Evolutionary conservation across 2,329 filamentous ascomycete genomes (phyloP).

Genomic region (Coniochaeta prunicola): DNA sequence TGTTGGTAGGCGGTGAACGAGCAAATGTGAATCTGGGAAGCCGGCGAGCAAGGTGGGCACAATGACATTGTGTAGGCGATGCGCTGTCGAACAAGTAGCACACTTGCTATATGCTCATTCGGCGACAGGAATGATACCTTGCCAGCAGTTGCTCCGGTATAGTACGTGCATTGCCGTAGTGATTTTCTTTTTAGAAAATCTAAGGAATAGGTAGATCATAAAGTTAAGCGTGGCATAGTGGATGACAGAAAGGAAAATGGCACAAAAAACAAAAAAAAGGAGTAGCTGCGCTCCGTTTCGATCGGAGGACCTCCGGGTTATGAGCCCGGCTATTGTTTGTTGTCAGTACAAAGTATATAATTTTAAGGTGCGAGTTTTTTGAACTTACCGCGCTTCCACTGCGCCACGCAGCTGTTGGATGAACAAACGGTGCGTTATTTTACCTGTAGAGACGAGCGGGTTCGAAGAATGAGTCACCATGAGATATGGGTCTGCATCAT

Average conservation of each 20-base stretch:
- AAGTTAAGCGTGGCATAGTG: no score
- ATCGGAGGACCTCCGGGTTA: constrained; percentile 1
- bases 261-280: neutral
- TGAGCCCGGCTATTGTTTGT: neutral
- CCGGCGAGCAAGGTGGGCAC: no score
- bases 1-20: no score
- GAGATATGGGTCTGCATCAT: neutral
- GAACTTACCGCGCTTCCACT: constrained; percentile 1
- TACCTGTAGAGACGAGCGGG: neutral
- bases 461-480: neutral
- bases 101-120: no score
- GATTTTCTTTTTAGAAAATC: no score
- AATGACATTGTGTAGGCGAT: no score
- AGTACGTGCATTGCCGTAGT: no score
- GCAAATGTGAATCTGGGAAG: no score
- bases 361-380: neutral
- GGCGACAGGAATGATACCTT: no score
- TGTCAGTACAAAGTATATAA: neutral
- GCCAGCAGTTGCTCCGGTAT: no score
- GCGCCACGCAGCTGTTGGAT: constrained; percentile 1
- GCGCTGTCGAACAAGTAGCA: no score
- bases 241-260: neutral
- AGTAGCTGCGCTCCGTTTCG: constrained; percentile 1
- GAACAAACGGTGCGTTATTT: neutral
- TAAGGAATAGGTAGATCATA: neutral